Percentiles rank a stretch among this genome's conserved stretches.
These are phyloP conservation scores for Phytophthora foliorum DNA, from an alignment of 352 stramenopile genomes.

Conservation along the genomic window DNA sequence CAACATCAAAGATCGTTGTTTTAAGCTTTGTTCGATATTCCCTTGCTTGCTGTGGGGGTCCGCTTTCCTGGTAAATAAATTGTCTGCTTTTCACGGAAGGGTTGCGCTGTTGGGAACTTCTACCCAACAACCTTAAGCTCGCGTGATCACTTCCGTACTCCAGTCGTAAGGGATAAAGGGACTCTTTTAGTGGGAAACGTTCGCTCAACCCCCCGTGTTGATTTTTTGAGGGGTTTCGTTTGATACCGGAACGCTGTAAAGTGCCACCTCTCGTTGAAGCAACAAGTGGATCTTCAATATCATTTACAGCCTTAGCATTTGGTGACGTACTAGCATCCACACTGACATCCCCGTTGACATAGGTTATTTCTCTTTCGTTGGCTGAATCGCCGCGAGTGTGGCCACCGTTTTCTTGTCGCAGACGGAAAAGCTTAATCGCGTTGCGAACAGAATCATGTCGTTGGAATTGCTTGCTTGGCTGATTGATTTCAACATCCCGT, in stretches of 20 bases:
- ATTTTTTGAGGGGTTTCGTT: constrained; percentile 7
- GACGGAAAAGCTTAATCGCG: constrained; percentile 61
- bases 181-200: constrained; percentile 6
- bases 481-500: background rate
- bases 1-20: background rate
- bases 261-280: background rate
- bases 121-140: constrained; percentile 37
- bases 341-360: background rate
- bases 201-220: background rate
- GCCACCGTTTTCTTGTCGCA: constrained; percentile 45
- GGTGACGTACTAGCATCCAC: background rate
- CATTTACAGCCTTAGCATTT: background rate
- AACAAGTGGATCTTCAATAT: background rate
- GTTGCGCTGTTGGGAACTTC: constrained; percentile 20
- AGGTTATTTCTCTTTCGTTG: background rate
- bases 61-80: constrained; percentile 23
- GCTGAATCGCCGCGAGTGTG: constrained; percentile 1
- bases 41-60: background rate
- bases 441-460: constrained; percentile 55
- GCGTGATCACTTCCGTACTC: constrained; percentile 26
- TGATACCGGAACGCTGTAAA: background rate
- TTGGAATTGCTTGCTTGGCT: background rate
- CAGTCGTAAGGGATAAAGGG: constrained; percentile 28
- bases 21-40: background rate
- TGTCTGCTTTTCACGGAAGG: constrained; percentile 29